These are phyloP conservation scores for Cercophora sp. DNA, from an alignment of 495 filamentous ascomycete genomes.

Conservation along the genomic window DNA sequence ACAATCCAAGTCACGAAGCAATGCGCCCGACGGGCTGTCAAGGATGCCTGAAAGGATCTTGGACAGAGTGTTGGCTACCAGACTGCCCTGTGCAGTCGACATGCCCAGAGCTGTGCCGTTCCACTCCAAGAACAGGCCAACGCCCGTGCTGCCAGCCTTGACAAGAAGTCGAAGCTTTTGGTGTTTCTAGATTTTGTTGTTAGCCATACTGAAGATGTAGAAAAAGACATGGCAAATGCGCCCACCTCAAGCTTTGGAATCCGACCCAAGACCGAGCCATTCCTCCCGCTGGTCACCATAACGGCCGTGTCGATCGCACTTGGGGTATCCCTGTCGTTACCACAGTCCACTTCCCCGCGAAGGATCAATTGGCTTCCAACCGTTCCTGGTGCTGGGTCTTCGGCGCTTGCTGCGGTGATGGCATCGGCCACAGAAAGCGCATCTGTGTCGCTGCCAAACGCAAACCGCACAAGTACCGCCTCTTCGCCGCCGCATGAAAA, in stretches of 20 bases:
- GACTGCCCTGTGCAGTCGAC: slow-evolving; percentile 11
- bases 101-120: slow-evolving; percentile 10
- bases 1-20: slow-evolving; percentile 9
- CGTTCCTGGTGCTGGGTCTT: not conserved
- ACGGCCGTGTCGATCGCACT: not conserved
- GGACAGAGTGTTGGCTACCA: slow-evolving; percentile 21
- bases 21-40: not conserved
- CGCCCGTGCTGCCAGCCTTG: slow-evolving; percentile 2
- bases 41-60: slow-evolving; percentile 18
- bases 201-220: not conserved
- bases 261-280: not conserved
- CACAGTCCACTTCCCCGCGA: not conserved
- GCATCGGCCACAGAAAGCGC: slow-evolving; percentile 1
- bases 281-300: slow-evolving; percentile 1
- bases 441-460: slow-evolving; percentile 6
- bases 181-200: slow-evolving; percentile 4
- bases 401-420: slow-evolving; percentile 5
- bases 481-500: slow-evolving; percentile 12
- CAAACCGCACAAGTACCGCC: slow-evolving; percentile 10
- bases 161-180: slow-evolving; percentile 19
- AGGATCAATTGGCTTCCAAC: not conserved
- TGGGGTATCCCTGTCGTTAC: not conserved
- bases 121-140: slow-evolving; percentile 23
- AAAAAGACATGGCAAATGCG: not conserved
- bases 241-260: slow-evolving; percentile 3